Percentiles rank a stretch among this genome's conserved stretches.
Evolutionary conservation across 1,284 basidiomycete species (phyloP).

Genomic region (Melampsora americana): DNA sequence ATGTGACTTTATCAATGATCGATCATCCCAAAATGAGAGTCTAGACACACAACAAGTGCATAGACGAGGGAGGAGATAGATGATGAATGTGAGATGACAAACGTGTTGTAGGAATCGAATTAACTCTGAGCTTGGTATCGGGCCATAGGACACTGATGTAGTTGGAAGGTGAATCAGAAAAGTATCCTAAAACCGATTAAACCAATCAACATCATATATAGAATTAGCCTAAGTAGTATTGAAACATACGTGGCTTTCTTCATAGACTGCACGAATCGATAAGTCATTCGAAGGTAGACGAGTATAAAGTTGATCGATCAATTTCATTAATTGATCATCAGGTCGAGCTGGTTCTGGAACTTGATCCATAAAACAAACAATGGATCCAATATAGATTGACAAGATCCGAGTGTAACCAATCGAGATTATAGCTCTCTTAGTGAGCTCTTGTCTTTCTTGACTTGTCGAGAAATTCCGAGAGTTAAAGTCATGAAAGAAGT

Average conservation of each 20-base stretch:
- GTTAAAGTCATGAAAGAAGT: constrained; percentile 34
- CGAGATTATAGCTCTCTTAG: constrained; percentile 37
- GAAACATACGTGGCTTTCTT: too few relatives aligned
- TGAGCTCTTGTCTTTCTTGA: constrained; percentile 35
- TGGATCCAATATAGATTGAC: constrained; percentile 30
- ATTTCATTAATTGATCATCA: background rate
- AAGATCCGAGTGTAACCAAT: constrained; percentile 32
- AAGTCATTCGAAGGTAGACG: background rate
- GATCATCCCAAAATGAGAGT: too few relatives aligned
- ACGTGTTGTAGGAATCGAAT: too few relatives aligned
- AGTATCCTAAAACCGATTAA: too few relatives aligned
- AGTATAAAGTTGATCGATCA: background rate
- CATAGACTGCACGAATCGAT: background rate
- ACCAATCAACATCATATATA: too few relatives aligned
- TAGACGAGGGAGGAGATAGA: too few relatives aligned
- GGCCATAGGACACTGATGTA: too few relatives aligned
- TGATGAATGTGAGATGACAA: too few relatives aligned
- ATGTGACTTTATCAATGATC: background rate
- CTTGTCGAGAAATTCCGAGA: constrained; percentile 37
- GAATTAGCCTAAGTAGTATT: too few relatives aligned
- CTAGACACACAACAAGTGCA: too few relatives aligned
- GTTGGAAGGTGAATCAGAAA: too few relatives aligned
- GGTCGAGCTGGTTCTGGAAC: background rate
- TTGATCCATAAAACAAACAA: constrained; percentile 9
- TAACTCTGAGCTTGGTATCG: too few relatives aligned